Base-by-base conservation (phyloP, 768 basidiomycete species). In the Holtermannia corniformis region DNA sequence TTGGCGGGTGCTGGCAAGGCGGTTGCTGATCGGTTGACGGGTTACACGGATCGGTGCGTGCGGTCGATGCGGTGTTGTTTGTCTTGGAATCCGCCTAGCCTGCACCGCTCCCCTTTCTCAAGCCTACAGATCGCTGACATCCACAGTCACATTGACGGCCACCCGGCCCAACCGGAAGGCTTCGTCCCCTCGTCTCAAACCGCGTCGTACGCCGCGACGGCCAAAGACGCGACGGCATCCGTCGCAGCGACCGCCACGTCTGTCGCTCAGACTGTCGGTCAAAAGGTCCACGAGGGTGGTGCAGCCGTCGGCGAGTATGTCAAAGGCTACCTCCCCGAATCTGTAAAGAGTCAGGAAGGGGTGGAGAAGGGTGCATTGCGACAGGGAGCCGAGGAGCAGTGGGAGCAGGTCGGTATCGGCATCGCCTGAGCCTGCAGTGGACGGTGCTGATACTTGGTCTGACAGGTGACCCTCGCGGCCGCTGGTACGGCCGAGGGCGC, bases 21-120 rank as follows among this genome's bases (percentile, higher is more conserved):
- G 22, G 20, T 65, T 24, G 64, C 67, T 12, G 53, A 51, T 5
- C 51, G 59, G 27, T 47, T 68, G n/a, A 51, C 45, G 3, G 44
- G 54, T 21, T 61, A 57, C 26, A 63, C 67, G 4, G 64, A 63
- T 27, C 28, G 51, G 67, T 68, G 47, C 50, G 67, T 68, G 10
- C 16, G 32, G 32, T n/a, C n/a, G 16, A 37, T 37, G 32, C 32
- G 32, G 10, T 7, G 10, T 37, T 37, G 16, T 37, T 20, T 2
- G n/a, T 37, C 19, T 27, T 40, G 19, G 14, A 7, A 21, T 4
- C 28, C 24, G 19, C 20, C 19, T 23, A 24, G 27, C 25, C 16
- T 47, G 14, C n/a, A n/a, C n/a, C n/a, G n/a, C n/a, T n/a, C n/a
- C n/a, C n/a, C n/a, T n/a, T n/a, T n/a, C n/a, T n/a, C n/a, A n/a